Percentiles rank a stretch among this genome's conserved stretches.
Evolutionary conservation across 2,329 filamentous ascomycete genomes (phyloP).

Genomic region (Elsinoe australis): DNA sequence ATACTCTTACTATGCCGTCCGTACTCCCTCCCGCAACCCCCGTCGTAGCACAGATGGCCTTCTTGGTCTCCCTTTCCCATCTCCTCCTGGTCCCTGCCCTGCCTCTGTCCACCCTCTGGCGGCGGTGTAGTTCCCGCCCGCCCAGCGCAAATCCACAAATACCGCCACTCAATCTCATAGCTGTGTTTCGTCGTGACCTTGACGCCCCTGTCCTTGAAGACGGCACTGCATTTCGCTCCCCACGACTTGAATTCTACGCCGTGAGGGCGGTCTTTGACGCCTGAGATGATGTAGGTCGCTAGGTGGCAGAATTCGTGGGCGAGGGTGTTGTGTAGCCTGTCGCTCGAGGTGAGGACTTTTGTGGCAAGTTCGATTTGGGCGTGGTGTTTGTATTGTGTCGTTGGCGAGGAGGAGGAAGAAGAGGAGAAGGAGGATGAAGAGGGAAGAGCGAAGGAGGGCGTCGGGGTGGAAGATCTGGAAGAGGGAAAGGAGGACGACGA

Average conservation of each 20-base stretch:
- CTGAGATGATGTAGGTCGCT: slow-evolving; percentile 80
- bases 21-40: slow-evolving; percentile 60
- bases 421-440: background rate
- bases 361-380: slow-evolving; percentile 81
- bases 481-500: background rate
- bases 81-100: background rate
- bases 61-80: background rate
- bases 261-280: slow-evolving; percentile 68
- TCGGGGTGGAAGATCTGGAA: background rate
- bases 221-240: slow-evolving; percentile 50
- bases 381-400: slow-evolving; percentile 35
- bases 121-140: slow-evolving; percentile 9
- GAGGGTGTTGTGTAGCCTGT: slow-evolving; percentile 78
- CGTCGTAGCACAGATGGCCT: slow-evolving; percentile 12
- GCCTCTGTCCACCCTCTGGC: background rate
- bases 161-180: slow-evolving; percentile 89
- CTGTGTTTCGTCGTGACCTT: slow-evolving; percentile 81
- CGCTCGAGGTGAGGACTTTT: slow-evolving; percentile 73
- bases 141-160: slow-evolving; percentile 66
- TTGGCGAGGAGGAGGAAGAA: background rate
- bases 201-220: slow-evolving; percentile 56
- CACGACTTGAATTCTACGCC: slow-evolving; percentile 77
- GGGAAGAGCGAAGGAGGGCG: background rate
- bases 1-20: slow-evolving; percentile 83
- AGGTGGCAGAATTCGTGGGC: slow-evolving; percentile 96